phyloP scores from a whole-genome alignment of 164 flowering plant species.

The Warburgia ugandensis region DNA sequence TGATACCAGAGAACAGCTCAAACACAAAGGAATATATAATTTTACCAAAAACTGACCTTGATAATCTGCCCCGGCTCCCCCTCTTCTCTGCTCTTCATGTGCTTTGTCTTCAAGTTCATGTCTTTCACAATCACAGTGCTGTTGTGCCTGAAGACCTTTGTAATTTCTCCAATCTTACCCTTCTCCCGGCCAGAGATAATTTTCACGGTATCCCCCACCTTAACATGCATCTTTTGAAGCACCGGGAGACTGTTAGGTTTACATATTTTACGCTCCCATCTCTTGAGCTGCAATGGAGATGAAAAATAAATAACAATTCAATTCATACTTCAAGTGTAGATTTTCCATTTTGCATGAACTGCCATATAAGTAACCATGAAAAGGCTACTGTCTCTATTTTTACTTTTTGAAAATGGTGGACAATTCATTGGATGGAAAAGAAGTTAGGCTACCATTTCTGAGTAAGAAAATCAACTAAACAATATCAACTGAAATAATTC shows the following conservation, averaged over 20 bases:
- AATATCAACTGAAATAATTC: no score
- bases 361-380: no score
- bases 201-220: conserved; percentile 84
- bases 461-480: no score
- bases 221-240: conserved; percentile 90
- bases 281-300: conserved; percentile 52
- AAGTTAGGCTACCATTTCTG: no score
- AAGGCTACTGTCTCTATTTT: no score
- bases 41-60: conserved; percentile 42
- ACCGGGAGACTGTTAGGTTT: conserved; percentile 90
- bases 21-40: background rate
- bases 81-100: conserved; percentile 71
- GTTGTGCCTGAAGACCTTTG: conserved; percentile 62
- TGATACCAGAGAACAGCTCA: background rate
- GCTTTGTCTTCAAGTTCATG: conserved; percentile 88
- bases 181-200: conserved; percentile 80
- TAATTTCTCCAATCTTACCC: conserved; percentile 77
- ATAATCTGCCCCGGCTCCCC: conserved; percentile 77
- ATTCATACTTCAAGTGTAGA: background rate
- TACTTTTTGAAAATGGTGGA: no score
- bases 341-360: no score
- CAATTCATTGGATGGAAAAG: no score
- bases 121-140: conserved; percentile 83
- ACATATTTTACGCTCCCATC: conserved; percentile 91
- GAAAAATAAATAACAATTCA: background rate